Evolutionary conservation across 2,329 filamentous ascomycete genomes (phyloP), one percentile per base, ranked within the genome.

Genomic region (Neonectria faginata): DNA sequence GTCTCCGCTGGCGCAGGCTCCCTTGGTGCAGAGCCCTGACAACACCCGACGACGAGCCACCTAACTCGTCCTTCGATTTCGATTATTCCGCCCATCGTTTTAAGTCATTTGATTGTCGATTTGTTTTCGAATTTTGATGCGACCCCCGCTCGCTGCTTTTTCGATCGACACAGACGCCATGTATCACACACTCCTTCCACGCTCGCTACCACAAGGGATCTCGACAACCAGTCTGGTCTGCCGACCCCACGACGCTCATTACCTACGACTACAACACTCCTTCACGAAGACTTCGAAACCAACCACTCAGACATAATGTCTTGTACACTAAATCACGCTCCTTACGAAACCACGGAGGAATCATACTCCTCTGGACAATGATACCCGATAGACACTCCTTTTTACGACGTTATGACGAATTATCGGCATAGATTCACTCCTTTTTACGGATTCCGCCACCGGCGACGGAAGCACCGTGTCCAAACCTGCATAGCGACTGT

Each of bases 401-500:
- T 70, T 74, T 63, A 77, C 68, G 74, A 77, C 68, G 69, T 77
- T 71, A 81, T 77, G 76, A 81, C 74, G 72, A 75, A 65, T 66
- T 60, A 74, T 75, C 69, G 73, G 73, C 73, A 81, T 81, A 80
- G 77, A 80, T 73, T 80, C 81, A 78, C 79, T 84, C 82, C 80
- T 82, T 51, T 42, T 42, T 83, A 79, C 76, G 78, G 75, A 79
- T 67, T 75, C 66, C 71, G 77, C 75, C 77, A 78, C 67, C 58
- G 57, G 68, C 65, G 67, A 69, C 67, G 66, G 68, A 80, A 77
- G 77, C 81, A 81, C 68, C 63, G 70, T 73, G 66, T 79, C 81
- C 80, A 81, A 81, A 83, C 78, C 78, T 85, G 84, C 84, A 86
- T 86, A 85, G 84, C 84, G 83, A 82, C 82, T 84, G 80, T 82